Evolutionary conservation across 345 rosid species (phyloP).

Genomic region (Sisymbrium altissimum): DNA sequence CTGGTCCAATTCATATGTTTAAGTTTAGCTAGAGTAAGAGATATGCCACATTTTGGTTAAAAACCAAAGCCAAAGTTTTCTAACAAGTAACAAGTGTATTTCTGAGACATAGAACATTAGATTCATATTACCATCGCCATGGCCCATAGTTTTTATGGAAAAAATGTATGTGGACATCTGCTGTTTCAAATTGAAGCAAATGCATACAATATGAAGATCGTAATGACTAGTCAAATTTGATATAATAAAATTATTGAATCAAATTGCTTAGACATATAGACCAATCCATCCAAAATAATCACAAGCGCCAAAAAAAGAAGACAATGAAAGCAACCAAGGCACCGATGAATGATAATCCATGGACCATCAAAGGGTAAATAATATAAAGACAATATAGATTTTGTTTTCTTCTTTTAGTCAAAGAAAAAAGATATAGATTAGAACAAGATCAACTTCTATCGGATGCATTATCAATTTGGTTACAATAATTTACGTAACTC

Average conservation of each 20-base stretch:
- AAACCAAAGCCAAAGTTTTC: not conserved
- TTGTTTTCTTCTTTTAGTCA: too few species aligned
- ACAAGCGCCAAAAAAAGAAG: not conserved
- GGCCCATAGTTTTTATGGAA: not conserved
- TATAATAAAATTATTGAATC: not conserved
- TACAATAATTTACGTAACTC: not conserved
- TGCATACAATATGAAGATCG: not conserved
- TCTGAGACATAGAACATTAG: not conserved
- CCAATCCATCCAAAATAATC: conserved; percentile 9
- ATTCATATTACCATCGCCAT: not conserved
- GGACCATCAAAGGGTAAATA: not conserved
- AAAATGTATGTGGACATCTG: not conserved
- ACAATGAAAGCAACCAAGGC: not conserved
- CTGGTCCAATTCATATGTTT: not conserved
- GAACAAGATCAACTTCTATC: not conserved
- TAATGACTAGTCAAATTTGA: conserved; percentile 9
- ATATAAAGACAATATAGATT: not conserved
- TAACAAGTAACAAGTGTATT: not conserved
- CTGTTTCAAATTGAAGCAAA: not conserved
- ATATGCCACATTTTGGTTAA: not conserved
- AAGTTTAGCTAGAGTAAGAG: not conserved
- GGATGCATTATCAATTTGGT: not conserved
- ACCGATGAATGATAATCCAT: not conserved
- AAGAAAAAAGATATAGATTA: not conserved
- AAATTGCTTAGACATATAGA: conserved; percentile 2